A percentile compares a stretch with the other conserved stretches of the same genome.
Conservation (phyloP, 106 monocot genomes). For the Acorus gramineus region DNA sequence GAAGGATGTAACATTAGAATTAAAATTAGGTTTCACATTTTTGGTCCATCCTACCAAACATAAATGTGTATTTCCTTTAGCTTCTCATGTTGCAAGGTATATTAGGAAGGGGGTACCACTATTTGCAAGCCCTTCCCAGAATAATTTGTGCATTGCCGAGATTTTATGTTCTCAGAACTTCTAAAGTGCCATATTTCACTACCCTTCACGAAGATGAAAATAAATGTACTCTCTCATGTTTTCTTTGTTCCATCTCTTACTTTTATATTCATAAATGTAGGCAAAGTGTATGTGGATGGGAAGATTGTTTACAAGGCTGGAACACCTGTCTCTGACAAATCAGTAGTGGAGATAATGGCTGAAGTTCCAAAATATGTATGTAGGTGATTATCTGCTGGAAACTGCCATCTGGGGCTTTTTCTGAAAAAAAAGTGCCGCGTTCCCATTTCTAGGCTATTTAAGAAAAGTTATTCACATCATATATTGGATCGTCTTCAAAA, state of each 20-base stretch:
- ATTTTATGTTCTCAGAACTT: too few species aligned
- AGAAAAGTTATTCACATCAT: background rate
- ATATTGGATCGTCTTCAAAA: background rate
- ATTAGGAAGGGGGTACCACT: too few species aligned
- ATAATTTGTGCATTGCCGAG: too few species aligned
- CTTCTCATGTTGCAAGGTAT: too few species aligned
- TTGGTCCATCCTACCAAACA: too few species aligned
- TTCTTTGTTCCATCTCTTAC: background rate
- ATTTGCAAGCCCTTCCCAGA: too few species aligned
- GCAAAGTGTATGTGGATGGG: constrained; percentile 94
- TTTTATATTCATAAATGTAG: constrained; percentile 18
- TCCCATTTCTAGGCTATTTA: background rate
- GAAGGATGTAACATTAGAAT: too few species aligned
- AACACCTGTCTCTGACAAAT: constrained; percentile 84
- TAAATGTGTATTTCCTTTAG: too few species aligned
- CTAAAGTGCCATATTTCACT: too few species aligned
- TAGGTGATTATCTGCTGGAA: constrained; percentile 68
- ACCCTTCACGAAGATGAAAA: too few species aligned
- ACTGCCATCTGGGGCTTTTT: background rate
- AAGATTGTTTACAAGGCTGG: constrained; percentile 84
- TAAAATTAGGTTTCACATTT: too few species aligned
- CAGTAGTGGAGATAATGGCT: constrained; percentile 80
- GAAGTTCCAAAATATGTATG: constrained; percentile 99
- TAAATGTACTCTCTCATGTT: constrained; percentile 7
- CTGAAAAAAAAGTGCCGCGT: too few species aligned